phyloP scores from a whole-genome alignment of 352 stramenopile genomes.

The Globisporangium nunn region DNA sequence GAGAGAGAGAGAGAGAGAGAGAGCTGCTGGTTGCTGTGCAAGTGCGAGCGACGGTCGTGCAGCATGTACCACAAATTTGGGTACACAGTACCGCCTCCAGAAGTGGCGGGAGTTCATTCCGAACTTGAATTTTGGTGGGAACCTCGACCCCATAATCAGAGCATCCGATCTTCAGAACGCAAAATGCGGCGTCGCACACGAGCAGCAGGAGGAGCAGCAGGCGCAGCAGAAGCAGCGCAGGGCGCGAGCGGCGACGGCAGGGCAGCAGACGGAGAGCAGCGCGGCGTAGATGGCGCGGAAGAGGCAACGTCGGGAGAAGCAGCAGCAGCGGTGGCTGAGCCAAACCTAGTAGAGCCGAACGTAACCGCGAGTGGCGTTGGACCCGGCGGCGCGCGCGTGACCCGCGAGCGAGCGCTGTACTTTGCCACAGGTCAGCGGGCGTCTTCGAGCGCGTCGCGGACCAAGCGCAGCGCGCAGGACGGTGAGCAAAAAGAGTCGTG shows the following conservation, averaged over 20 bases:
- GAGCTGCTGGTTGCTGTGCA: no score
- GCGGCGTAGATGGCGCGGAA: background rate
- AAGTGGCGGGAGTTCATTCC: no score
- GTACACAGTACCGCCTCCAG: background rate
- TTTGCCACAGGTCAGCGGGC: conserved; percentile 29
- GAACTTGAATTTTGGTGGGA: no score
- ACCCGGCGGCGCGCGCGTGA: conserved; percentile 22
- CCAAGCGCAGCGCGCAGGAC: background rate
- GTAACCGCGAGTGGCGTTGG: background rate
- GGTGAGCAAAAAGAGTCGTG: conserved; percentile 30
- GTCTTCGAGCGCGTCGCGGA: background rate
- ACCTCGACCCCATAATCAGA: no score
- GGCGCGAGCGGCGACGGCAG: background rate
- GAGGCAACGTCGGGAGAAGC: background rate
- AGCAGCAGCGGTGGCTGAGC: background rate
- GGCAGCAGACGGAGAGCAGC: background rate
- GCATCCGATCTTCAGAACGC: conserved; percentile 18
- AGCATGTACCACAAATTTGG: conserved; percentile 35
- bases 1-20: no score
- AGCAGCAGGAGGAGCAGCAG: background rate
- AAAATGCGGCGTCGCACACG: conserved; percentile 17
- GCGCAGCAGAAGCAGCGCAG: background rate
- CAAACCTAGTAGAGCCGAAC: background rate
- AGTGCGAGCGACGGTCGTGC: background rate
- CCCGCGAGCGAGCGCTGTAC: conserved; percentile 35